These are phyloP conservation scores for Coemansia sp. DNA, from an alignment of 192 early-diverging fungal species.

Conservation along the genomic window DNA sequence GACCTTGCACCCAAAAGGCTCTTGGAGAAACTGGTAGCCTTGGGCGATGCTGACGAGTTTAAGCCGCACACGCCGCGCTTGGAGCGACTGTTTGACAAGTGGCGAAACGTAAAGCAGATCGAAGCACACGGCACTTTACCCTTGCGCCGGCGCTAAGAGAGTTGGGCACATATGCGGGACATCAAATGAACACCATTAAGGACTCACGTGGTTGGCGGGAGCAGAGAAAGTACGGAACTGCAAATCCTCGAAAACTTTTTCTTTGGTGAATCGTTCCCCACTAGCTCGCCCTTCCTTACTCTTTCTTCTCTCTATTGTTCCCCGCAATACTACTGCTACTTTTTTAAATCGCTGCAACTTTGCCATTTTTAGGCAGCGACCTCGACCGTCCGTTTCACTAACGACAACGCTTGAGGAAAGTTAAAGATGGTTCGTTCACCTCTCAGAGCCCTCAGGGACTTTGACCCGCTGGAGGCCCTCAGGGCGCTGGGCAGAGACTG, in stretches of 20 bases:
- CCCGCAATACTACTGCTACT: not conserved
- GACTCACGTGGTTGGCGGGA: not conserved
- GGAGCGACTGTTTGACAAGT: not conserved
- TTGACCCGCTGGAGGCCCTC: not conserved
- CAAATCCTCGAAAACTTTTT: not conserved
- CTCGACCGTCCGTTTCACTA: constrained; percentile 1
- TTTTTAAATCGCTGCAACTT: constrained; percentile 55
- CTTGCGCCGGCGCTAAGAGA: not conserved
- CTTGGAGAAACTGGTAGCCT: not conserved
- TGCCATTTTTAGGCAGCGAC: constrained; percentile 53
- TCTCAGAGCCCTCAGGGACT: not conserved
- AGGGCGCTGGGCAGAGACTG: constrained; percentile 25
- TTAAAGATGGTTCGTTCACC: constrained; percentile 35
- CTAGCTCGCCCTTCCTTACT: not conserved
- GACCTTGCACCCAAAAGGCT: not conserved
- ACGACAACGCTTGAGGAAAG: constrained; percentile 21
- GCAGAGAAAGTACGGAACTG: not conserved
- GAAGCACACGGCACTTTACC: not conserved
- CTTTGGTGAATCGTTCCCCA: not conserved
- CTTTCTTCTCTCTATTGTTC: not conserved
- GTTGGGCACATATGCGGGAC: not conserved
- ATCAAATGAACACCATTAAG: not conserved
- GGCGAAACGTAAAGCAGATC: not conserved
- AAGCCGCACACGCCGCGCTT: not conserved
- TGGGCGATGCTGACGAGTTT: not conserved